A percentile compares a stretch with the other conserved stretches of the same genome.
Conservation (phyloP, 331 rosid genomes). For the Saraca asoca region DNA sequence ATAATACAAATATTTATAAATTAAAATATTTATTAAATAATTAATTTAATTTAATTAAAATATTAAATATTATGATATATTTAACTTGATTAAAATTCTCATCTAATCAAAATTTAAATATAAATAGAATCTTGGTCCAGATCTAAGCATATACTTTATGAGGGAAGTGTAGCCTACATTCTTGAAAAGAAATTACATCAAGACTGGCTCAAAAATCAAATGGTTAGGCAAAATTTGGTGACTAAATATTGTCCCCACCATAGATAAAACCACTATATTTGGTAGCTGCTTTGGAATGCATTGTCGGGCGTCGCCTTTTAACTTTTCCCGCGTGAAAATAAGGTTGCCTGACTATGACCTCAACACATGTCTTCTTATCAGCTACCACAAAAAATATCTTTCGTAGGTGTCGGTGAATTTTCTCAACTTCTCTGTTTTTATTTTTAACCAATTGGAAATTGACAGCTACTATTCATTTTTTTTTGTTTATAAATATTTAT, state of each 20-base stretch:
- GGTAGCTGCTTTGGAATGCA: conserved; percentile 37
- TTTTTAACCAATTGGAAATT: not conserved
- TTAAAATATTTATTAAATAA: no score
- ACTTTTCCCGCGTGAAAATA: conserved; percentile 20
- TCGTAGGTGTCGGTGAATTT: conserved; percentile 49
- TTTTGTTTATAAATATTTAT: no score
- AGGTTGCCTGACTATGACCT: conserved; percentile 26
- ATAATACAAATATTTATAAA: no score
- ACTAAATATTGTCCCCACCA: conserved; percentile 33
- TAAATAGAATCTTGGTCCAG: no score
- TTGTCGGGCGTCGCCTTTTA: conserved; percentile 31
- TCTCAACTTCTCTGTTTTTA: not conserved
- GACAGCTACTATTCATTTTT: not conserved
- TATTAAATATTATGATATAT: no score
- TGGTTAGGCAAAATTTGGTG: conserved; percentile 18
- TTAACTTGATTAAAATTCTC: no score
- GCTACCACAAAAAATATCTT: not conserved
- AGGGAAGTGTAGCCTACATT: no score
- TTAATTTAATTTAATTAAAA: no score
- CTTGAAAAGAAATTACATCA: no score
- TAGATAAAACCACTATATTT: conserved; percentile 31
- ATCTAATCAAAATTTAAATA: no score
- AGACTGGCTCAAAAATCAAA: not conserved
- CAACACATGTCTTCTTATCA: not conserved
- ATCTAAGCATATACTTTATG: no score